These are phyloP conservation scores for Wickerhamomyces strasburgensis DNA, from an alignment of 805 yeast genomes.

Conservation along the genomic window DNA sequence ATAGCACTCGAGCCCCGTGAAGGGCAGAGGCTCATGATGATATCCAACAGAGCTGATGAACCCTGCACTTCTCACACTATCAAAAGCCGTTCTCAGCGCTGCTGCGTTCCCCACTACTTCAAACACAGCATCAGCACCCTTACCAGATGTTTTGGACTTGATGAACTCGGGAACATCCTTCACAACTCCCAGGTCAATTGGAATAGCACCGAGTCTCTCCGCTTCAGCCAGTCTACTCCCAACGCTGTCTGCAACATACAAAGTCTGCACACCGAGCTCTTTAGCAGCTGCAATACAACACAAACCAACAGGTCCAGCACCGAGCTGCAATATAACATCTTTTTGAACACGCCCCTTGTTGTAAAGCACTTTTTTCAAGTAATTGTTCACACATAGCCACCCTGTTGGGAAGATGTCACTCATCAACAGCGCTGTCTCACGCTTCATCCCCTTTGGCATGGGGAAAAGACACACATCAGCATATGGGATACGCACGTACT, in stretches of 20 bases:
- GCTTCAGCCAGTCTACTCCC: conserved; percentile 63
- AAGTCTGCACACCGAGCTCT: conserved; percentile 64
- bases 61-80: conserved; percentile 52
- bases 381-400: conserved; percentile 51
- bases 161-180: conserved; percentile 34
- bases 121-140: conserved; percentile 57
- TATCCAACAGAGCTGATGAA: conserved; percentile 55
- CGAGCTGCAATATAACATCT: conserved; percentile 44
- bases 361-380: conserved; percentile 33
- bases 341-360: conserved; percentile 31
- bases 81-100: conserved; percentile 48
- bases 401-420: conserved; percentile 66
- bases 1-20: conserved; percentile 53
- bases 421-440: conserved; percentile 47
- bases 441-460: conserved; percentile 36
- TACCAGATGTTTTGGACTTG: conserved; percentile 32
- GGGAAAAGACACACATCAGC: conserved; percentile 47
- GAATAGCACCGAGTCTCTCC: conserved; percentile 44
- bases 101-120: conserved; percentile 55
- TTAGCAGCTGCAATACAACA: conserved; percentile 64
- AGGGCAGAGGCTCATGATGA: conserved; percentile 53
- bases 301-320: conserved; percentile 72
- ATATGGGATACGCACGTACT: conserved; percentile 52
- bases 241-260: conserved; percentile 61
- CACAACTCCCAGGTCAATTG: conserved; percentile 35